A percentile compares a stretch with the other conserved stretches of the same genome.
phyloP scores from a whole-genome alignment of 768 basidiomycete species.

The Amanita phalloides region DNA sequence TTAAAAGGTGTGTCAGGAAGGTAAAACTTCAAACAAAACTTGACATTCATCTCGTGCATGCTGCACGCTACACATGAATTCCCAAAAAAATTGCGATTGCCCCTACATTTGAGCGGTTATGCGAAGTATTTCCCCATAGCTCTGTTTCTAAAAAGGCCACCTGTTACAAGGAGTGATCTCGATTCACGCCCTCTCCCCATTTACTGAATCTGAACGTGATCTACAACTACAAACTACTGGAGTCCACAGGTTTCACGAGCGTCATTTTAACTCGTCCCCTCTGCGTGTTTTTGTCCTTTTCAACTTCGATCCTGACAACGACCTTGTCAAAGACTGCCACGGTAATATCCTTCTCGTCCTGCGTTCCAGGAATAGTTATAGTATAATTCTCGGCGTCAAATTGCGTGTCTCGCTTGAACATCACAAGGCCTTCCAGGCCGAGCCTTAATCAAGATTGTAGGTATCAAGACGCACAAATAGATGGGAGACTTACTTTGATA shows the following conservation, averaged over 20 bases:
- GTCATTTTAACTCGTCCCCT: constrained; percentile 84
- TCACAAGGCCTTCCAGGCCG: constrained; percentile 89
- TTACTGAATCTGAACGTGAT: too few species aligned
- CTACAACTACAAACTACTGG: constrained; percentile 22
- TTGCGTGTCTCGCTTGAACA: constrained; percentile 81
- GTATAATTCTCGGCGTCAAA: constrained; percentile 91
- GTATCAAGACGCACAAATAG: not conserved
- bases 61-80: too few species aligned
- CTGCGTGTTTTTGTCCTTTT: constrained; percentile 92
- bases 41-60: too few species aligned
- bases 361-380: constrained; percentile 49
- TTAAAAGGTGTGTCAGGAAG: too few species aligned
- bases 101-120: too few species aligned
- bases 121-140: too few species aligned
- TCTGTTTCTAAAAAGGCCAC: too few species aligned
- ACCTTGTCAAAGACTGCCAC: constrained; percentile 94
- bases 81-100: too few species aligned
- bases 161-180: too few species aligned
- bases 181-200: too few species aligned
- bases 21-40: too few species aligned
- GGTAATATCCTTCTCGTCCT: constrained; percentile 30
- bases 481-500: constrained; percentile 64
- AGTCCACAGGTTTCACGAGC: constrained; percentile 57
- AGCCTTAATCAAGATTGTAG: constrained; percentile 36
- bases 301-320: constrained; percentile 79